A percentile compares a stretch with the other conserved stretches of the same genome.
Conservation (phyloP, 1,284 basidiomycete species). For the Trametes pubescens region DNA sequence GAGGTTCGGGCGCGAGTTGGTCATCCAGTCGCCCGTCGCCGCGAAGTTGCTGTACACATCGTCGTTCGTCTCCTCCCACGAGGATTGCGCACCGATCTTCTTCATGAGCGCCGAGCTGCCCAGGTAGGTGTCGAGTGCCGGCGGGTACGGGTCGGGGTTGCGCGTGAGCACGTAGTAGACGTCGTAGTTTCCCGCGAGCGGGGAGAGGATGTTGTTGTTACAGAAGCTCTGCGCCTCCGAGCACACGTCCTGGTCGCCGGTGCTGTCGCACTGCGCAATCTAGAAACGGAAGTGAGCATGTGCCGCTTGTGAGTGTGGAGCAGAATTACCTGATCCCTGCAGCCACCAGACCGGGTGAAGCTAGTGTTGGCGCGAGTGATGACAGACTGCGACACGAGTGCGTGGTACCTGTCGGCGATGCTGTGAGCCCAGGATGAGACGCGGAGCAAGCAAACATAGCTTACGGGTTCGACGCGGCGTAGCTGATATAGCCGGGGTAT, state of each 20-base stretch:
- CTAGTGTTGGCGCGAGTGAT: conserved; percentile 54
- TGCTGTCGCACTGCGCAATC: conserved; percentile 60
- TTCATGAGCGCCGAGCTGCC: conserved; percentile 43
- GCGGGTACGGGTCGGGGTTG: conserved; percentile 66
- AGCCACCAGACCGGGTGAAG: conserved; percentile 56
- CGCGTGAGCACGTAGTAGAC: conserved; percentile 60
- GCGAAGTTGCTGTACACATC: conserved; percentile 65
- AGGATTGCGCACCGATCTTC: conserved; percentile 60
- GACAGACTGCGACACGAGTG: conserved; percentile 53
- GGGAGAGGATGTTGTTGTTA: conserved; percentile 59
- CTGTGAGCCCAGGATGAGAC: neutral
- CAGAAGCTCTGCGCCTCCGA: conserved; percentile 63
- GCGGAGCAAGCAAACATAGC: conserved; percentile 6
- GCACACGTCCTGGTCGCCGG: conserved; percentile 56
- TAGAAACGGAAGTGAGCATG: conserved; percentile 28
- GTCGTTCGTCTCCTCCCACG: conserved; percentile 55
- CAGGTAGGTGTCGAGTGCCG: conserved; percentile 55
- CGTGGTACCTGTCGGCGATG: conserved; percentile 49
- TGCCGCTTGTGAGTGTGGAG: neutral
- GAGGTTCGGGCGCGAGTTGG: conserved; percentile 60
- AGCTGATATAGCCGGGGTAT: conserved; percentile 64
- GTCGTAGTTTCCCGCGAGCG: conserved; percentile 57
- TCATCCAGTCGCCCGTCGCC: conserved; percentile 72
- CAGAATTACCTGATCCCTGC: conserved; percentile 51
- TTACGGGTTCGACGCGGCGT: conserved; percentile 59